phyloP scores from a whole-genome alignment of 805 yeast genomes.

The Ogataea kodamae region DNA sequence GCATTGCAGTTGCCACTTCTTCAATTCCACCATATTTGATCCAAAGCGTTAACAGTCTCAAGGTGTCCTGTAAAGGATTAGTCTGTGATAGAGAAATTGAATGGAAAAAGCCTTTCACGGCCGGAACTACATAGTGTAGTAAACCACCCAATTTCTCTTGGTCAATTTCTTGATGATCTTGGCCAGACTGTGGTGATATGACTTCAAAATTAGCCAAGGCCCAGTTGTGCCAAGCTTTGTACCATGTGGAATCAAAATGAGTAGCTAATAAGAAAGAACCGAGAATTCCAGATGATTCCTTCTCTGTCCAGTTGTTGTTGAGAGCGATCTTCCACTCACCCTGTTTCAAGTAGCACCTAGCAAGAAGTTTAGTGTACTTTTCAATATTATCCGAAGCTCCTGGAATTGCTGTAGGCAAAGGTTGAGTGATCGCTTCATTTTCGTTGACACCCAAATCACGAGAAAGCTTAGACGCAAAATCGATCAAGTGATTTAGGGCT shows the following conservation, averaged over 20 bases:
- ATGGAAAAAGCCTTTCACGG: constrained; percentile 92
- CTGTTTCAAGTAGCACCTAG: constrained; percentile 93
- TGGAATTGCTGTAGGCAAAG: constrained; percentile 69
- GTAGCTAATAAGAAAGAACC: constrained; percentile 94
- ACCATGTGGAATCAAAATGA: constrained; percentile 90
- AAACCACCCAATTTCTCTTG: constrained; percentile 52
- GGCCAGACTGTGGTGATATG: constrained; percentile 51
- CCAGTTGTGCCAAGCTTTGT: constrained; percentile 99
- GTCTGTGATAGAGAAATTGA: constrained; percentile 85
- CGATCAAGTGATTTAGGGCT: constrained; percentile 80
- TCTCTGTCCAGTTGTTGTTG: constrained; percentile 75
- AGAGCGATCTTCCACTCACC: constrained; percentile 97
- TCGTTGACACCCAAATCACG: constrained; percentile 84
- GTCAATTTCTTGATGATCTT: constrained; percentile 16
- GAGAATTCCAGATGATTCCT: constrained; percentile 69
- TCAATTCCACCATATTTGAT: constrained; percentile 92
- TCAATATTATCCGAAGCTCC: constrained; percentile 74
- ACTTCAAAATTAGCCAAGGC: constrained; percentile 97
- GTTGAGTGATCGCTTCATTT: constrained; percentile 82
- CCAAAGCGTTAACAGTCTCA: constrained; percentile 89
- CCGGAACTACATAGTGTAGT: constrained; percentile 89
- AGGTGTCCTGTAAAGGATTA: constrained; percentile 87
- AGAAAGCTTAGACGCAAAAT: constrained; percentile 87
- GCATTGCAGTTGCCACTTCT: constrained; percentile 86
- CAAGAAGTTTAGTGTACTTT: constrained; percentile 78